Evolutionary conservation across 2,329 filamentous ascomycete species (phyloP).

Genomic region (Paraphoma sp.): DNA sequence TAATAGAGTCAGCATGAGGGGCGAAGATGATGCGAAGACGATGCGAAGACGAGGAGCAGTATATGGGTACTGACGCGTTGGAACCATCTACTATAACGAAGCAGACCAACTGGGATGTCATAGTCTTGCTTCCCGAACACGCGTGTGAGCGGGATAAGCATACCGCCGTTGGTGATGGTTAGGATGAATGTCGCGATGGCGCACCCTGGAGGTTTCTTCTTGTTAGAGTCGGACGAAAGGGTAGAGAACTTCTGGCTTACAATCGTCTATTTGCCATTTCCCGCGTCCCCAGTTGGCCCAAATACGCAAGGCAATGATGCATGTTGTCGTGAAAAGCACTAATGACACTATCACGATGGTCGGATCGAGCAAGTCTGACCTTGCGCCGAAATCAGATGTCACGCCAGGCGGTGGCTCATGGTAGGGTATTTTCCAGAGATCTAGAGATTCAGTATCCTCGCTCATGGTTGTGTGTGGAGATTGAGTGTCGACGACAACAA

Average conservation of each 20-base stretch:
- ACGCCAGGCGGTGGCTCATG: background rate
- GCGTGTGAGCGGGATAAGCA: background rate
- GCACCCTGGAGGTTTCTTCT: background rate
- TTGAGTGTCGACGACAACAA: no score
- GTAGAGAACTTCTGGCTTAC: background rate
- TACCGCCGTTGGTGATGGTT: background rate
- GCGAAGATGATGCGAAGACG: no score
- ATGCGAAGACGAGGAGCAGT: no score
- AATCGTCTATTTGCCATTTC: background rate
- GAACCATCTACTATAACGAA: background rate
- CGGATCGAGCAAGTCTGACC: slow-evolving; percentile 1
- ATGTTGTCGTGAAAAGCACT: background rate
- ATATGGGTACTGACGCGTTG: background rate
- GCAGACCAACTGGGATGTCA: background rate
- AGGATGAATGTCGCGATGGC: background rate
- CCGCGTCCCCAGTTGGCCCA: background rate
- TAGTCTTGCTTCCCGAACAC: background rate
- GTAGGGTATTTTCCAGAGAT: background rate
- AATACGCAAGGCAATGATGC: background rate
- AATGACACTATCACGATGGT: background rate
- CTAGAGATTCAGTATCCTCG: background rate
- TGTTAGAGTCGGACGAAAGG: background rate
- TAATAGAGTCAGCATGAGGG: no score
- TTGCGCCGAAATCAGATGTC: background rate
- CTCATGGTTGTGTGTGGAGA: background rate